These are phyloP conservation scores for Macrophomina pseudophaseolina DNA, from an alignment of 2,329 filamentous ascomycete genomes.

Conservation along the genomic window DNA sequence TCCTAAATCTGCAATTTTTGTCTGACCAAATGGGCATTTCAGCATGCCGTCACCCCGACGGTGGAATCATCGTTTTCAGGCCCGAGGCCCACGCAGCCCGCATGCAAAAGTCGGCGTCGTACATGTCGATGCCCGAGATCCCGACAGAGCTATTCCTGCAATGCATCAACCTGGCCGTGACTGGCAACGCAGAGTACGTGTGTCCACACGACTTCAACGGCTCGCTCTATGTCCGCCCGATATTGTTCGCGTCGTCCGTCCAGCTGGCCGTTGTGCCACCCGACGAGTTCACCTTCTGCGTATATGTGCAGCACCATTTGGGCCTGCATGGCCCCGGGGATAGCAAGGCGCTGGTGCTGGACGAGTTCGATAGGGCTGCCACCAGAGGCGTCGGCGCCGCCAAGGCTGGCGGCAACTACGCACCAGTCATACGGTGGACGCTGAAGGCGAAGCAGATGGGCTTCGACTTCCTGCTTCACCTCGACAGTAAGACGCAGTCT, in stretches of 20 bases:
- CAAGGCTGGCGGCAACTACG: slow-evolving; percentile 97
- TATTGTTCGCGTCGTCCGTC: slow-evolving; percentile 84
- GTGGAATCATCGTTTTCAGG: slow-evolving; percentile 80
- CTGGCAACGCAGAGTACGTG: slow-evolving; percentile 87
- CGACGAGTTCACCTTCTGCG: slow-evolving; percentile 89
- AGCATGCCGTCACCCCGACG: too few relatives aligned
- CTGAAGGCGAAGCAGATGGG: slow-evolving; percentile 79
- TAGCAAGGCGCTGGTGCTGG: slow-evolving; percentile 84
- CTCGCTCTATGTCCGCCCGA: slow-evolving; percentile 88
- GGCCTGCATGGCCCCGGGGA: slow-evolving; percentile 92
- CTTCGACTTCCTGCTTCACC: slow-evolving; percentile 91
- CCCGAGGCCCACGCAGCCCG: slow-evolving; percentile 82
- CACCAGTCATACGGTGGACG: slow-evolving; percentile 85
- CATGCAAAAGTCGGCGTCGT: slow-evolving; percentile 82
- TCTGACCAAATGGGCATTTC: too few relatives aligned
- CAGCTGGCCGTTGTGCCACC: slow-evolving; percentile 86
- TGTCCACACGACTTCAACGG: slow-evolving; percentile 88
- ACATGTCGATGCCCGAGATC: slow-evolving; percentile 81
- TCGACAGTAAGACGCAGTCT: slow-evolving; percentile 81
- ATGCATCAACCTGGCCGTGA: slow-evolving; percentile 79
- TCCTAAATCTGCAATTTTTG: too few relatives aligned
- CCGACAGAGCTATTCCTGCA: slow-evolving; percentile 77
- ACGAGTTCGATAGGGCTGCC: slow-evolving; percentile 93
- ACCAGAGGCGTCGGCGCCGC: slow-evolving; percentile 86
- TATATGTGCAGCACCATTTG: slow-evolving; percentile 89